Percentiles rank a stretch among this genome's conserved stretches.
These are phyloP conservation scores for Cylindrotheca fusiformis DNA, from an alignment of 108 stramenopile species.

Conservation along the genomic window DNA sequence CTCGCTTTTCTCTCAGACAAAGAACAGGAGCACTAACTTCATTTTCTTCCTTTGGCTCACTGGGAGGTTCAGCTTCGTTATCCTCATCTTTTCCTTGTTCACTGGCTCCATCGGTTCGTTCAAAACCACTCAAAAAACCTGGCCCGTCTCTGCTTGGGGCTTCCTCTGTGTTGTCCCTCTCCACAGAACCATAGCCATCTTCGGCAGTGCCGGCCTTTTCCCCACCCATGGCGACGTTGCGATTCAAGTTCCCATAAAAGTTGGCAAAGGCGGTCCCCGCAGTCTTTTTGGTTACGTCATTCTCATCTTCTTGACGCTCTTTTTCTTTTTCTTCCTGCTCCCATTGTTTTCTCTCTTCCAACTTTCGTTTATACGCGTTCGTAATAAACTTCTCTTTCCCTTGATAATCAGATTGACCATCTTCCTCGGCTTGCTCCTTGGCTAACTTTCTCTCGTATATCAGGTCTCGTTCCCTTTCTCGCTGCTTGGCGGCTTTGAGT, in stretches of 20 bases:
- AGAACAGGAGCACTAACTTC: no score
- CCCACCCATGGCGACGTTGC: conserved; percentile 56
- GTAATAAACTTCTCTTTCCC: conserved; percentile 86
- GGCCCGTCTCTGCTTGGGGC: conserved; percentile 1
- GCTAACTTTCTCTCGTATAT: conserved; percentile 63
- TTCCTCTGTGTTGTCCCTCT: conserved; percentile 11
- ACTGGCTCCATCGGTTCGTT: conserved; percentile 6
- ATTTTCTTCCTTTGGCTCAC: not conserved
- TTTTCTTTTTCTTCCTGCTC: conserved; percentile 52
- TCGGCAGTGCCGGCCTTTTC: not conserved
- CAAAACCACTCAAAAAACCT: conserved; percentile 31
- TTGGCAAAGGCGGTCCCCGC: conserved; percentile 47
- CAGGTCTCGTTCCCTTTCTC: conserved; percentile 63
- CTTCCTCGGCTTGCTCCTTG: conserved; percentile 58
- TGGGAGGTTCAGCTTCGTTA: conserved; percentile 1
- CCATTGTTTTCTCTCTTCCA: conserved; percentile 75
- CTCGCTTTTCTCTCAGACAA: conserved; percentile 17
- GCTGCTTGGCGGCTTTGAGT: conserved; percentile 51
- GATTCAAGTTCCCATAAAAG: conserved; percentile 60
- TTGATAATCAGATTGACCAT: conserved; percentile 44
- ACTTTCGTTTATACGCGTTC: conserved; percentile 61
- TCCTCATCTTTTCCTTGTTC: not conserved
- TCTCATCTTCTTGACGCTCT: conserved; percentile 48
- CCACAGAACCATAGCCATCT: conserved; percentile 4
- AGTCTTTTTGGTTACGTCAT: conserved; percentile 54